Conservation (phyloP, 441 rosid genomes). For the Hura crepitans region DNA sequence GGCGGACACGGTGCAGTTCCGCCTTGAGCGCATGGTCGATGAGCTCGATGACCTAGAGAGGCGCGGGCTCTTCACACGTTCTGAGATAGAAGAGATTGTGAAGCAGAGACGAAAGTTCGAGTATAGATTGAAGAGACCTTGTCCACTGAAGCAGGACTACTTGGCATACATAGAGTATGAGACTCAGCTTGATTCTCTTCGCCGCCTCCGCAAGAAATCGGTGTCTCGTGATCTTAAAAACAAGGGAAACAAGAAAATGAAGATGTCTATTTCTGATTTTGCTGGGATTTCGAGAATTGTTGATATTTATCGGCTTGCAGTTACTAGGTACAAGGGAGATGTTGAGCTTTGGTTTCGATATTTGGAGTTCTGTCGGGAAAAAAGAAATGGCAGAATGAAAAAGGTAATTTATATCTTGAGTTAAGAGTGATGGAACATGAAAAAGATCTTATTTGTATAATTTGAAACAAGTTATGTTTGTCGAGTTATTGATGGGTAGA, state of each 20-base stretch:
- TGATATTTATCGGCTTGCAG: constrained; percentile 65
- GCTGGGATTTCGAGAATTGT: constrained; percentile 58
- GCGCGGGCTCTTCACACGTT: constrained; percentile 59
- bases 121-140: constrained; percentile 79
- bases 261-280: constrained; percentile 60
- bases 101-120: constrained; percentile 87
- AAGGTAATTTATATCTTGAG: constrained; percentile 41
- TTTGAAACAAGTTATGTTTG: too few relatives aligned
- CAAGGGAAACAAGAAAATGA: constrained; percentile 37
- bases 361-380: constrained; percentile 69
- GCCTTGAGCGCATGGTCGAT: constrained; percentile 90
- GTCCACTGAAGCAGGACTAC: constrained; percentile 79
- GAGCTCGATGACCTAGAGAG: constrained; percentile 86
- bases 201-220: constrained; percentile 61
- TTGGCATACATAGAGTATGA: constrained; percentile 80
- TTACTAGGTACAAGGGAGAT: constrained; percentile 75
- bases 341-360: constrained; percentile 76
- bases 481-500: too few relatives aligned
- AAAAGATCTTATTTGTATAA: not conserved
- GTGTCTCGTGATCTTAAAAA: constrained; percentile 29
- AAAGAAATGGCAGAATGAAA: constrained; percentile 77
- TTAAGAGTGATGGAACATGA: not conserved
- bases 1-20: constrained; percentile 97
- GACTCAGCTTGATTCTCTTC: constrained; percentile 67
- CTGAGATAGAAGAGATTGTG: constrained; percentile 70